Evolutionary conservation across 495 filamentous ascomycete genomes (phyloP), one percentile per base, ranked within the genome.

Genomic region (Platismatia glauca): DNA sequence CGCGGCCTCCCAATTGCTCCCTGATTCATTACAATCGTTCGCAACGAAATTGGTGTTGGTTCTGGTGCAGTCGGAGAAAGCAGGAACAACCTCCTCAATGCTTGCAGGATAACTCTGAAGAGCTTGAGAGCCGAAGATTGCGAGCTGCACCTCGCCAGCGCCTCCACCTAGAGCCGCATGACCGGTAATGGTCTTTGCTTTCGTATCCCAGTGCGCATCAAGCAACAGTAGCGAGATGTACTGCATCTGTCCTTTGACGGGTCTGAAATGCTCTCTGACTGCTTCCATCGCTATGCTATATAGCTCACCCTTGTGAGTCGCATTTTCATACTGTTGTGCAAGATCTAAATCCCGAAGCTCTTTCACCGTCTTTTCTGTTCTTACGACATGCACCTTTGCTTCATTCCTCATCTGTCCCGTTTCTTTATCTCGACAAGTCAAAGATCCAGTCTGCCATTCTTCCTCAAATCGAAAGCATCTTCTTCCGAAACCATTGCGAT

Each of bases 401-500:
- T 96, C 91, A 65, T 89, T 96, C 60, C 92, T 86, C 85, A 93
- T 88, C 37, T 83, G 81, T 6, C 82, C 84, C 27, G 71, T 77
- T 29, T 86, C 79, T 57, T 75, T 74, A 73, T 96, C 91, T 38
- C 87, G 82, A 64, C 80, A 79, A 46, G 85, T 90, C 55, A 89
- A 77, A 18, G 86, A 87, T 20, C 90, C 90, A 0, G 83, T 82
- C 61, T 90, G 88, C 92, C 92, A 97, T 67, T 93, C 89, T 72
- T 97, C 92, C 60, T 97, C 92, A 66, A 93, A 89, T 48, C 91
- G 80, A 70, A 96, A 96, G 53, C 84, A 88, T 29, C 92, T 82
- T 33, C 92, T 82, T 4, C 90, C 90, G 59, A 96, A 81, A 53
- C 84, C 86, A 72, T 93, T 87, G 62, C 90, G 88, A 72, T 82